phyloP scores from a whole-genome alignment of 1,139 yeast species.

The Kodamaea sp. region DNA sequence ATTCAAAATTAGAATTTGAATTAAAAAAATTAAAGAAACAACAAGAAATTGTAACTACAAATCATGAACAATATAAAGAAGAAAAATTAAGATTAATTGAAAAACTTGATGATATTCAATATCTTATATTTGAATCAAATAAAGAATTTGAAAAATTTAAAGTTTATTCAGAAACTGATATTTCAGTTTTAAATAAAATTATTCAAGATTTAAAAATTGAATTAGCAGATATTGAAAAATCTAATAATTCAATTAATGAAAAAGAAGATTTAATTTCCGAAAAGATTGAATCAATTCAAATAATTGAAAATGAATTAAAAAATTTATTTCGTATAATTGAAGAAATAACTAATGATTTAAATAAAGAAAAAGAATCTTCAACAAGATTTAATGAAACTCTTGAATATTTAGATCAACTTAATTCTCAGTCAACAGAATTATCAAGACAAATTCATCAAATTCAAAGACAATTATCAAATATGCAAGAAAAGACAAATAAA shows the following conservation, averaged over 20 bases:
- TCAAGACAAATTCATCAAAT: slow-evolving; percentile 48
- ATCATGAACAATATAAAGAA: slow-evolving; percentile 62
- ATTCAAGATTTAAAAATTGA: slow-evolving; percentile 55
- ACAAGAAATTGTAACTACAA: slow-evolving; percentile 64
- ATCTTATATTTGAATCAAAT: slow-evolving; percentile 51
- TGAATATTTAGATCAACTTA: slow-evolving; percentile 44
- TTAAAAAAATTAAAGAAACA: slow-evolving; percentile 57
- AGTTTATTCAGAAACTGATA: slow-evolving; percentile 60
- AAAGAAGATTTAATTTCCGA: slow-evolving; percentile 50
- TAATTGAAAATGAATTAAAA: slow-evolving; percentile 53
- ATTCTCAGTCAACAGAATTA: slow-evolving; percentile 33
- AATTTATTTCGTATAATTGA: slow-evolving; percentile 52
- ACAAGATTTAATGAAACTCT: slow-evolving; percentile 38
- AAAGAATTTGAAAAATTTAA: slow-evolving; percentile 59
- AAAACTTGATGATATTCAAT: slow-evolving; percentile 53
- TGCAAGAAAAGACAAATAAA: slow-evolving; percentile 52
- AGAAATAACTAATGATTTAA: slow-evolving; percentile 52
- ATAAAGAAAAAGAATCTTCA: slow-evolving; percentile 43
- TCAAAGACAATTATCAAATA: slow-evolving; percentile 49
- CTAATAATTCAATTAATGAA: slow-evolving; percentile 41
- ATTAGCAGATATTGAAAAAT: slow-evolving; percentile 31
- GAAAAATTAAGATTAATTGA: slow-evolving; percentile 58
- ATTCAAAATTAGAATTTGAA: slow-evolving; percentile 58
- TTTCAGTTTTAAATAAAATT: slow-evolving; percentile 51
- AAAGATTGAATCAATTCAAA: slow-evolving; percentile 57